Evolutionary conservation across 345 rosid genomes (phyloP), one percentile per base, ranked within the genome.

Genomic region (Salix viminalis): DNA sequence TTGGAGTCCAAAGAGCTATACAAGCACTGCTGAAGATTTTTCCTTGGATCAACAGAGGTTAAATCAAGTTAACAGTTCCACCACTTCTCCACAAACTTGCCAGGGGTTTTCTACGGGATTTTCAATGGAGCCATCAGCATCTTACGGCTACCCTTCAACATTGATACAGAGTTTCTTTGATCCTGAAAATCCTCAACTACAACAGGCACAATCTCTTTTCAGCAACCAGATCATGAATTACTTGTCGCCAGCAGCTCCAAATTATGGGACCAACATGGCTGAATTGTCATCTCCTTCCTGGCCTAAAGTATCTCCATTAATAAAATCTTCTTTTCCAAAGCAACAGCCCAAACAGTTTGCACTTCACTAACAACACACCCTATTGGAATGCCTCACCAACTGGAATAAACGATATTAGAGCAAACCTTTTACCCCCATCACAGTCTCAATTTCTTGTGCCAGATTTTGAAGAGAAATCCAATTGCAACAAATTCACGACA

Each of bases 1-100:
- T 0, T 85, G 90, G 89, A 87, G 85, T 70, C 79, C 84, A 48
- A 83, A 84, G 78, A 79, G 75, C 69, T 84, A 73, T 50, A 50
- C 73, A 6, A 74, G 75, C 48, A 67, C 69, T 6, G 80, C 65
- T 7, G 86, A 80, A 44, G 76, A 80, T 67, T 72, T 76, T 76
- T 56, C 70, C 19, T 58, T 80, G 52, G 80, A 80, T 34, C 80
- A 76, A 24, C 80, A 67, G 36, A 42, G 70, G 73, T 65, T 60
- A 42, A 52, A 46, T 42, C 73, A 67, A 16, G 58, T 52, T 2
- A 62, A 28, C 56, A 72, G 36, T 12, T 58, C 69, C 52, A 30
- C 30, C 3, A 73, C 50, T 65, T 62, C 69, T 14, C 44, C 71
- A 58, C 54, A 73, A 73, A 72, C 73, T 16, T 84, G 80, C 76